Conservation (phyloP, 148 eudicot species). For the Cornus kousa region DNA sequence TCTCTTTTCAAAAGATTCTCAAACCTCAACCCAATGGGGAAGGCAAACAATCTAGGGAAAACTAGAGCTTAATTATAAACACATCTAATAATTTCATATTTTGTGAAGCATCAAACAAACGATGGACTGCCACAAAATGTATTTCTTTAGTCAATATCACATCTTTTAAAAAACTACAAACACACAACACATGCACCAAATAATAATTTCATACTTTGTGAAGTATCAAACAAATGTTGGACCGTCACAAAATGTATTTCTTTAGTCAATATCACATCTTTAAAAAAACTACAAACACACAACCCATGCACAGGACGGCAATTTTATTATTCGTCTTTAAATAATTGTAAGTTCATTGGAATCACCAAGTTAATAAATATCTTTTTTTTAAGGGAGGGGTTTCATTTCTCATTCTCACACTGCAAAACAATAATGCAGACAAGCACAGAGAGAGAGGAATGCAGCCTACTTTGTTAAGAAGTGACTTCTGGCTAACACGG, state of each 20-base stretch:
- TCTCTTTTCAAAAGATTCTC: not conserved
- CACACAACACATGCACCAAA: too few relatives aligned
- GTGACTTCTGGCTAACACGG: slow-evolving; percentile 88
- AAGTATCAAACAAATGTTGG: not conserved
- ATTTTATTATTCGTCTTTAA: too few relatives aligned
- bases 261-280: too few relatives aligned
- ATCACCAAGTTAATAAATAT: not conserved
- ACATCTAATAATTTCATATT: not conserved
- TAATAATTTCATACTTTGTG: not conserved
- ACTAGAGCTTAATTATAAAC: not conserved
- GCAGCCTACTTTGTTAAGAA: slow-evolving; percentile 76
- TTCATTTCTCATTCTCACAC: not conserved
- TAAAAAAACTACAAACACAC: too few relatives aligned
- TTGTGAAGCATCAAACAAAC: not conserved
- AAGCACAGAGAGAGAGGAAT: not conserved
- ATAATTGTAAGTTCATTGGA: not conserved
- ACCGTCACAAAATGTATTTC: not conserved
- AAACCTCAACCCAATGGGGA: not conserved
- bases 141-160: not conserved
- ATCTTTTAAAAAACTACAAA: too few relatives aligned
- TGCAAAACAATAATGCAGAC: not conserved
- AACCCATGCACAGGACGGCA: too few relatives aligned
- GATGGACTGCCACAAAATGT: not conserved
- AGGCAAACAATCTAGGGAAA: slow-evolving; percentile 1
- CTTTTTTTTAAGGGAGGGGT: not conserved